Base-by-base conservation (phyloP, 1,284 basidiomycete species). In the Heterobasidion annosum region DNA sequence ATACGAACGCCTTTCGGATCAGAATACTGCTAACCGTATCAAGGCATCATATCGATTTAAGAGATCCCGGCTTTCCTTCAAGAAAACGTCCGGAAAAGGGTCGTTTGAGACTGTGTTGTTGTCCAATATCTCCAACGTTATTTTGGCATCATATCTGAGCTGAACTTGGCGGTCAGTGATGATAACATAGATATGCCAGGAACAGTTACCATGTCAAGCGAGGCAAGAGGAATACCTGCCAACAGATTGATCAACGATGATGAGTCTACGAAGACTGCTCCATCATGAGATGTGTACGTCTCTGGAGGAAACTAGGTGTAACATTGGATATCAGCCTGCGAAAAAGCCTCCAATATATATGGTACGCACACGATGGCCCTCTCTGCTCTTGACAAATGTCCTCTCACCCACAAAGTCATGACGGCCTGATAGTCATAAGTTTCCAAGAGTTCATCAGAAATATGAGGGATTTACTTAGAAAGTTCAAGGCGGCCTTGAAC, bases 241-340 rank as follows among this genome's bases (percentile, higher is more conserved):
- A 98, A 69, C 13, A 97, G 64, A 65, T 99, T 99, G 52, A 92
- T 73, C 1, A 75, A 77, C 0, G 91, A 92, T 0, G 84, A 80
- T 0, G 88, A 82, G 63, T 97, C 94, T 0, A 97, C 85, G 46
- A 98, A 83, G 8, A 88, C 77, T 13, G 78, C 74, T 2, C 72
- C 72, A 56, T 80, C 69, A 42, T 71, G 67, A 34, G 69, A 68
- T 18, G 64, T 59, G 62, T 87, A 89, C 48, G 82, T 79, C 44
- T 79, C 75, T 32, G 76, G 73, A 8, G 72, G 55, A 60, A 78
- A 86, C 83, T 85, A 42, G n/a, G 16, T 44, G 46, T 46, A 48
- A 56, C 43, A 18, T 52, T 46, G 42, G 52, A 46, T 32, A 45
- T 35, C 45, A 18, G 47, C 35, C 50, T 33, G 35, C 32, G 55